Conservation (phyloP, 768 basidiomycete genomes). For the Leccinum aurantiacum region DNA sequence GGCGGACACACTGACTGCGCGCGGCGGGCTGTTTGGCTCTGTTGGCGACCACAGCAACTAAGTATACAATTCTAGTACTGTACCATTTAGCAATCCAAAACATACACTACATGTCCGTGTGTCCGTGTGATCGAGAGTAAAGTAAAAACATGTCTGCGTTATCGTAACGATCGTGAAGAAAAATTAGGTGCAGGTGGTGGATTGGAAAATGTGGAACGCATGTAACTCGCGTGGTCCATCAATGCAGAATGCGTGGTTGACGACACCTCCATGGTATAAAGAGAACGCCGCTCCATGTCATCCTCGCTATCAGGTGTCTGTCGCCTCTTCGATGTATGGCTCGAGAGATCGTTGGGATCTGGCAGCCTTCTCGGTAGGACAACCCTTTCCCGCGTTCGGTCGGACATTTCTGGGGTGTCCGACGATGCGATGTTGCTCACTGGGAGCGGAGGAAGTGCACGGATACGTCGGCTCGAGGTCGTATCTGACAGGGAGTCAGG, state of each 20-base stretch:
- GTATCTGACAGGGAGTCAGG: conserved; percentile 11
- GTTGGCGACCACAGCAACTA: conserved; percentile 15
- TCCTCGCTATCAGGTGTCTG: conserved; percentile 17
- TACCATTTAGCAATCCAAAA: background rate
- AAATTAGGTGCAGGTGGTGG: conserved; percentile 6
- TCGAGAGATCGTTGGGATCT: conserved; percentile 3
- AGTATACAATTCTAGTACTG: too few species aligned
- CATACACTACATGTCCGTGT: conserved; percentile 3
- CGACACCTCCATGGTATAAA: conserved; percentile 24
- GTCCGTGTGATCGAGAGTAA: background rate
- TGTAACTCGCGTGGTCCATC: conserved; percentile 31
- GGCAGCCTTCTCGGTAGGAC: background rate
- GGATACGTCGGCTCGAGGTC: conserved; percentile 19
- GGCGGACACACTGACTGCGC: background rate
- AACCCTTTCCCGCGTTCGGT: background rate
- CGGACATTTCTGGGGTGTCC: background rate
- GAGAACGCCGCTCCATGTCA: conserved; percentile 11
- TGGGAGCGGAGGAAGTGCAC: conserved; percentile 34
- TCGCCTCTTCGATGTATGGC: background rate
- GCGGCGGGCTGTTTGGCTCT: conserved; percentile 29
- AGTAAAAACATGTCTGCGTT: conserved; percentile 5
- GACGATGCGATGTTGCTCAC: background rate
- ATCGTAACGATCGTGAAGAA: conserved; percentile 7
- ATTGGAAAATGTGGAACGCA: conserved; percentile 20
- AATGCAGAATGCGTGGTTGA: conserved; percentile 29